phyloP scores from a whole-genome alignment of 2,329 filamentous ascomycete genomes.

The Penicillium sp. region DNA sequence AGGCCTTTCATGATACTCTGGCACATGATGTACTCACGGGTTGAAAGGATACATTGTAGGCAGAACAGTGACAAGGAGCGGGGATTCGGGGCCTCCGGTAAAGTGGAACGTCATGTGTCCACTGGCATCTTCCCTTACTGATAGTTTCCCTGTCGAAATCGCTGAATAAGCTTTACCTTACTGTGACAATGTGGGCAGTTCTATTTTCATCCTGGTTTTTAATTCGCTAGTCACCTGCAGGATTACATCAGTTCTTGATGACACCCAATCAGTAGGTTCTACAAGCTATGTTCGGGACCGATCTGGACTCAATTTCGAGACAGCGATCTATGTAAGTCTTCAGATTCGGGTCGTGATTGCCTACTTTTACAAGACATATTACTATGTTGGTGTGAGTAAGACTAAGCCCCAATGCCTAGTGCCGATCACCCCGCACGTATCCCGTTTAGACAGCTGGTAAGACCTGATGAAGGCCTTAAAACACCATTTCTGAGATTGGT shows the following conservation, averaged over 20 bases:
- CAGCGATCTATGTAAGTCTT: background rate
- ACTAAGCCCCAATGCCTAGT: background rate
- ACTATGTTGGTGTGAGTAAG: background rate
- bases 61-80: background rate
- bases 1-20: background rate
- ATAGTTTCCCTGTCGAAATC: background rate
- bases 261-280: background rate
- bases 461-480: background rate
- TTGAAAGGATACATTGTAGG: background rate
- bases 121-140: background rate
- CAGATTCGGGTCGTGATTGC: background rate
- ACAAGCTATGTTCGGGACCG: background rate
- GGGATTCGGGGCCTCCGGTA: background rate
- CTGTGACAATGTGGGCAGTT: background rate
- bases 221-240: constrained; percentile 2
- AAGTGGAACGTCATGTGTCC: background rate
- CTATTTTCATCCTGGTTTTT: constrained; percentile 1
- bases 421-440: background rate
- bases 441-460: background rate
- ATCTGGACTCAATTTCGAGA: background rate
- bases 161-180: background rate
- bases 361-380: background rate
- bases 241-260: constrained; percentile 6
- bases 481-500: background rate
- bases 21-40: background rate